These are phyloP conservation scores for Priceomyces haplophilus DNA, from an alignment of 805 yeast species.

Conservation along the genomic window DNA sequence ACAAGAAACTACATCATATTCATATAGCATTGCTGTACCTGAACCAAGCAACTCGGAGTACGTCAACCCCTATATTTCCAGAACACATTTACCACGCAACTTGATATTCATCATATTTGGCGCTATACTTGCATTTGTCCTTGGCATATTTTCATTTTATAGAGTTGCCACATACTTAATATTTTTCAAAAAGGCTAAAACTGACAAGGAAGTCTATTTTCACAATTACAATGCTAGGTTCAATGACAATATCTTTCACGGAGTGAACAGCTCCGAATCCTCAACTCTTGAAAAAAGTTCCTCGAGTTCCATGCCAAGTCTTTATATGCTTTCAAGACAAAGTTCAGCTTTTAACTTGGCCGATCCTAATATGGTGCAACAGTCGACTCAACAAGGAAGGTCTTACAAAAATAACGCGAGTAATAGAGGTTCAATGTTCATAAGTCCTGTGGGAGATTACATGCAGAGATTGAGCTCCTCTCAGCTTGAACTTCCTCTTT, in stretches of 20 bases:
- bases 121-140: constrained; percentile 22
- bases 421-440: constrained; percentile 45
- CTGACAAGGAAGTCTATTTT: constrained; percentile 32
- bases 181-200: constrained; percentile 24
- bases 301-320: constrained; percentile 11
- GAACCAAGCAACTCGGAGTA: constrained; percentile 4
- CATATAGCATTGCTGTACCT: constrained; percentile 10
- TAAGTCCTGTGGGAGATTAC: constrained; percentile 49
- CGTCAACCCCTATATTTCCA: constrained; percentile 36
- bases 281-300: constrained; percentile 23
- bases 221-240: constrained; percentile 11
- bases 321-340: constrained; percentile 12
- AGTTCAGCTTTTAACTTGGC: constrained; percentile 8
- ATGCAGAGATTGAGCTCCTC: constrained; percentile 11
- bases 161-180: constrained; percentile 21
- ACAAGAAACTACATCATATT: constrained; percentile 4
- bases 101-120: constrained; percentile 46
- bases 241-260: constrained; percentile 10
- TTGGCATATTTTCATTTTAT: constrained; percentile 17
- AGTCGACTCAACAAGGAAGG: constrained; percentile 21
- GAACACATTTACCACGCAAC: constrained; percentile 26
- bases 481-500: constrained; percentile 15
- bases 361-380: constrained; percentile 9
- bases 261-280: constrained; percentile 15
- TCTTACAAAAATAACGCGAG: constrained; percentile 26